Evolutionary conservation across 2,329 filamentous ascomycete species (phyloP).

Genomic region (Fusarium annulatum): DNA sequence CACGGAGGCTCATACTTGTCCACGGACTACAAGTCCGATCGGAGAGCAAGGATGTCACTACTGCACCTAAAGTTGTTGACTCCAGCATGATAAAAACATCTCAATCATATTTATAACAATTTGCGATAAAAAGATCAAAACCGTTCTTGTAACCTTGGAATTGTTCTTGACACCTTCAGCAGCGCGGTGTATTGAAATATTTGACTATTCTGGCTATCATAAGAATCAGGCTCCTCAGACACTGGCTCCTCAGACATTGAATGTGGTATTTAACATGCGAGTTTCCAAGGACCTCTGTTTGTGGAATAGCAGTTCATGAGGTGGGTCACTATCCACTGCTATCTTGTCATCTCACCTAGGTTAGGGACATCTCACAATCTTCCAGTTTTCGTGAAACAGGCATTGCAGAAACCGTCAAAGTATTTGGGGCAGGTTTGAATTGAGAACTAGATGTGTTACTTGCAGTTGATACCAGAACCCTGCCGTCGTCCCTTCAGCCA

Average conservation of each 20-base stretch:
- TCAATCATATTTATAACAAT: not conserved
- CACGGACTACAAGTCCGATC: not conserved
- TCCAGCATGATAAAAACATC: not conserved
- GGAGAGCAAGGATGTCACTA: too few relatives aligned
- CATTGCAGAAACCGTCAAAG: not conserved
- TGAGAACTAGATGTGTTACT: not conserved
- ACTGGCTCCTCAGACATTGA: not conserved
- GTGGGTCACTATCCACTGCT: not conserved
- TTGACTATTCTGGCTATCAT: not conserved
- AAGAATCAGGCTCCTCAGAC: not conserved
- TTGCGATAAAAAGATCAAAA: not conserved
- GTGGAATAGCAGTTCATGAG: not conserved
- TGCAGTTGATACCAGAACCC: not conserved
- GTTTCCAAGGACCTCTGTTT: not conserved
- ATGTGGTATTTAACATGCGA: not conserved
- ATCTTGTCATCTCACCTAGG: not conserved
- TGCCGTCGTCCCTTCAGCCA: not conserved
- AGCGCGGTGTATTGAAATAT: not conserved
- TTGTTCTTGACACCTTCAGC: not conserved
- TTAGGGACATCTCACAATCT: not conserved
- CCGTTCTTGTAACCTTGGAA: not conserved
- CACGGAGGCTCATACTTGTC: not conserved
- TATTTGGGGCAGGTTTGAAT: not conserved
- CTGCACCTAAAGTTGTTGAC: not conserved
- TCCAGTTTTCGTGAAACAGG: not conserved